Conservation (phyloP, 1,284 basidiomycete species). For the Xerocomus amazonicus region DNA sequence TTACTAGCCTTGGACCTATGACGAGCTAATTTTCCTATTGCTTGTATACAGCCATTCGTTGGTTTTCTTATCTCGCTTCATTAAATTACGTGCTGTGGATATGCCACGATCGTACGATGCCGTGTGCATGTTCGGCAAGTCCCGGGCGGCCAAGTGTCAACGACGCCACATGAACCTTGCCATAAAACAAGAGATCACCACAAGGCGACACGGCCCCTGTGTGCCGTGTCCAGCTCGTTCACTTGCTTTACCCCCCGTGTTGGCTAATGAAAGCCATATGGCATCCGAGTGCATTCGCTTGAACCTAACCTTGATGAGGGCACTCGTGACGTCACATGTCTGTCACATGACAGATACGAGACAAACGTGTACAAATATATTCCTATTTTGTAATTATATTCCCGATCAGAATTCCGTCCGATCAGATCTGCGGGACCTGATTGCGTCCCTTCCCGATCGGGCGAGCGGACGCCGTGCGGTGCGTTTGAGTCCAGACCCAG, state of each 20-base stretch:
- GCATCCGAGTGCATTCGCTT: conserved; percentile 10
- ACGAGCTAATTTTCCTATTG: not conserved
- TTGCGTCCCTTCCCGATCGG: conserved; percentile 16
- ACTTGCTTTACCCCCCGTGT: conserved; percentile 11
- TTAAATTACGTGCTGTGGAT: conserved; percentile 10
- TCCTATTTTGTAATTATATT: conserved; percentile 14
- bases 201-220: conserved; percentile 5
- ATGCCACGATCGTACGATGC: not conserved
- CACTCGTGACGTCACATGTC: conserved; percentile 24
- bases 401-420: conserved; percentile 35
- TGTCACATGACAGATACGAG: conserved; percentile 20
- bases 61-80: conserved; percentile 6
- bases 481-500: not conserved
- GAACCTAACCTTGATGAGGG: conserved; percentile 26
- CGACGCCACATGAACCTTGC: conserved; percentile 33
- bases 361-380: conserved; percentile 16
- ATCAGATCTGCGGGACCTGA: conserved; percentile 31
- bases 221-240: conserved; percentile 3
- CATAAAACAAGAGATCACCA: conserved; percentile 23
- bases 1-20: conserved; percentile 2
- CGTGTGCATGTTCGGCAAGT: conserved; percentile 7
- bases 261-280: conserved; percentile 20
- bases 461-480: conserved; percentile 18
- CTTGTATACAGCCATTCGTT: conserved; percentile 8
- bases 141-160: conserved; percentile 20